These are phyloP conservation scores for Pseudogymnoascus sp. DNA, from an alignment of 2,329 filamentous ascomycete species.

Conservation along the genomic window DNA sequence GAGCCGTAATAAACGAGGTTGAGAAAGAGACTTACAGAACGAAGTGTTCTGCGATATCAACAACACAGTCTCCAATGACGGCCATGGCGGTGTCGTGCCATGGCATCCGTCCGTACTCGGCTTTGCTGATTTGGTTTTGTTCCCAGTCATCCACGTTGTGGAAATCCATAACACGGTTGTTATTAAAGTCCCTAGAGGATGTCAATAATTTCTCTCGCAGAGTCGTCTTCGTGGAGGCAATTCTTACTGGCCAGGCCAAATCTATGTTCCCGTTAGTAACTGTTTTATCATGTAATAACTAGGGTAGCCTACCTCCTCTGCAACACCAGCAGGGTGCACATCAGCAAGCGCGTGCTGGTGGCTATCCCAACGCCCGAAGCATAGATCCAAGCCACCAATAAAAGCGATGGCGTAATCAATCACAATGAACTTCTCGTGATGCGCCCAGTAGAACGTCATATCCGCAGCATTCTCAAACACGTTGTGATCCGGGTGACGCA, in stretches of 20 bases:
- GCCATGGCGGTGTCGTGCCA: slow-evolving; percentile 97
- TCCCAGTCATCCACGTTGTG: slow-evolving; percentile 88
- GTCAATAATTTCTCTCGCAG: not conserved
- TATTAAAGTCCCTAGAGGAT: slow-evolving; percentile 68
- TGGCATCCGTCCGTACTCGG: slow-evolving; percentile 89
- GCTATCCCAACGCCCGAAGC: slow-evolving; percentile 90
- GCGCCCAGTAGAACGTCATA: slow-evolving; percentile 97
- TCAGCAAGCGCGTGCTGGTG: slow-evolving; percentile 81
- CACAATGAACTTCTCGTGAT: slow-evolving; percentile 96
- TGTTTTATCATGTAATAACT: too few relatives aligned
- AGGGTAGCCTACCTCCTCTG: slow-evolving; percentile 62
- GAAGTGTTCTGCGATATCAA: slow-evolving; percentile 94
- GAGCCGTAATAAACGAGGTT: not conserved
- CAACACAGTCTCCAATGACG: slow-evolving; percentile 79
- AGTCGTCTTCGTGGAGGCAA: not conserved
- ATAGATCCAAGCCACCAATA: slow-evolving; percentile 88
- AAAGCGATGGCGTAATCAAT: slow-evolving; percentile 88
- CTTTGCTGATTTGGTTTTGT: slow-evolving; percentile 84
- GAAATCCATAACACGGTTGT: slow-evolving; percentile 95
- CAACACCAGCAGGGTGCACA: slow-evolving; percentile 74
- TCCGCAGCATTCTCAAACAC: slow-evolving; percentile 88
- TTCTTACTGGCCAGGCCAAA: slow-evolving; percentile 73
- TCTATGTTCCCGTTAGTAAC: slow-evolving; percentile 17
- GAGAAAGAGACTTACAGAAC: slow-evolving; percentile 42
- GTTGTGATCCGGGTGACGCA: slow-evolving; percentile 93